Base-by-base conservation (phyloP, 1,284 basidiomycete species). In the Papiliotrema laurentii region DNA sequence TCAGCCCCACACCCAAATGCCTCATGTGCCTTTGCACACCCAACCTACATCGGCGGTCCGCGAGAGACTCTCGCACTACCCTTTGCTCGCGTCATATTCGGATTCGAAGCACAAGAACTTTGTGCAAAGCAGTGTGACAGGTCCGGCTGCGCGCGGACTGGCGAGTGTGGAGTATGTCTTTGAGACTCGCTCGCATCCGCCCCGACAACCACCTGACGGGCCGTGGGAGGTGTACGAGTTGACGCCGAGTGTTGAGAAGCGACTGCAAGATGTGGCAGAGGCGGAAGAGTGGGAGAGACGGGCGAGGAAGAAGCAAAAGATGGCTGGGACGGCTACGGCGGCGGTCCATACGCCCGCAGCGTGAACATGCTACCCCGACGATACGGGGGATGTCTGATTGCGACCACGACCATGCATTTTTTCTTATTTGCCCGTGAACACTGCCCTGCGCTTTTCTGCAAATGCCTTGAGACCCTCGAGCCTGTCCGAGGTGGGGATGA, bases 401-500 rank as follows among this genome's bases (percentile, higher is more conserved):
- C 22, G n/a, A n/a, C n/a, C n/a, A n/a, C n/a, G n/a, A 7, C n/a
- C 16, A 41, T 19, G 35, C 42, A 35, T 21, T 9, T 11, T 4
- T 27, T 24, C 53, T 53, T 61, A 59, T 44, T 40, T 83, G 27
- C 92, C 91, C 61, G 79, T 82, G 74, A 94, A 96, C 22, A 84
- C 73, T 1, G 92, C 89, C 27, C 76, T 75, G 41, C 92, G 79
- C 74, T 96, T 97, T 75, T 91, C 88, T 56, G 81, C 85, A 75
- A 97, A 97, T 3, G 92, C 92, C 51, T 82, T 76, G 27, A 97
- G 76, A 11, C 91, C 93, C 73, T 97, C 92, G 5, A 81, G 63
- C 13, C 92, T 81, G 68, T 97, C 92, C 58, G 84, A 79, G 14
- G 80, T 86, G 35, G 79, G 78, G 14, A 97, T 74, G n/a, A 97